phyloP scores from a whole-genome alignment of 2,329 filamentous ascomycete species.

The Pseudogymnoascus sp. region DNA sequence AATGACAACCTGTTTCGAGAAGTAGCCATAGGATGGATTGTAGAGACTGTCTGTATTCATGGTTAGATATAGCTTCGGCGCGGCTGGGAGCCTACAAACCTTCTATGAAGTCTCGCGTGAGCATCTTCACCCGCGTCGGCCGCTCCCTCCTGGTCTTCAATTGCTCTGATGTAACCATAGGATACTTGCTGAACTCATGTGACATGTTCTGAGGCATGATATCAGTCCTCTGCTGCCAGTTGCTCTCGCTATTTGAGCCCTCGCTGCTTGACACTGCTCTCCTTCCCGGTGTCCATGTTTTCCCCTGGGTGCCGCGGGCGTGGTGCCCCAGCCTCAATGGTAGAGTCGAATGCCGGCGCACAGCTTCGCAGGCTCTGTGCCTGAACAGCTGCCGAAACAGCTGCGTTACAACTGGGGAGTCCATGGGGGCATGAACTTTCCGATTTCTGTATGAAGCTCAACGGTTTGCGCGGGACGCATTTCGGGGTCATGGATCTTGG shows the following conservation, averaged over 20 bases:
- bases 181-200: conserved; percentile 73
- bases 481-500: neutral
- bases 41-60: conserved; percentile 69
- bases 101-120: conserved; percentile 95
- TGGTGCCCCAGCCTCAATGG: conserved; percentile 25
- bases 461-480: conserved; percentile 8
- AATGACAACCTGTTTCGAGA: conserved; percentile 92
- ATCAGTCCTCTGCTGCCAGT: conserved; percentile 79
- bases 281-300: conserved; percentile 15
- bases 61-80: conserved; percentile 14
- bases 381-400: conserved; percentile 81
- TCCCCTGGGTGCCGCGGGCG: conserved; percentile 32
- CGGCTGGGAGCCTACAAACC: conserved; percentile 40
- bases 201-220: conserved; percentile 67
- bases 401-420: conserved; percentile 67
- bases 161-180: conserved; percentile 74
- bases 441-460: conserved; percentile 9
- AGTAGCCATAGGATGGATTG: conserved; percentile 91
- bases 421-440: conserved; percentile 47
- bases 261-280: conserved; percentile 16
- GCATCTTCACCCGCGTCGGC: conserved; percentile 87
- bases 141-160: conserved; percentile 64
- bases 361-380: conserved; percentile 55
- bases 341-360: conserved; percentile 30
- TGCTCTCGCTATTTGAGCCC: conserved; percentile 47